phyloP scores from a whole-genome alignment of 257 asterid species.

The Salvia rosmarinus region DNA sequence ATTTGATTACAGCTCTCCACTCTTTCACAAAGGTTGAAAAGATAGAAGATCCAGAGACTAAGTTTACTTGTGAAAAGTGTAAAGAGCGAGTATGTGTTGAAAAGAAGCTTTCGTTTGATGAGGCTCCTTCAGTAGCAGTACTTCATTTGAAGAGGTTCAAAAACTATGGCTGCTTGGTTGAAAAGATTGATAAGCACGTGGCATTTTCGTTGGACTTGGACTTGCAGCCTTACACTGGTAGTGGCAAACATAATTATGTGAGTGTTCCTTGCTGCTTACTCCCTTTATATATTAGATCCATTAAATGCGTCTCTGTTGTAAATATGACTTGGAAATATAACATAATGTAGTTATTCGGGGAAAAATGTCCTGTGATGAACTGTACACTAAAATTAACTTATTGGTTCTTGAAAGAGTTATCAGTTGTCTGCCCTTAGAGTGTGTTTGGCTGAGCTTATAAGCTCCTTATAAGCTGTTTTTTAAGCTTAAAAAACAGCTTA shows the following conservation, averaged over 20 bases:
- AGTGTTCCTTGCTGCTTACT: conserved; percentile 37
- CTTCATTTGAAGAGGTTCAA: conserved; percentile 92
- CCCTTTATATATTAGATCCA: conserved; percentile 10
- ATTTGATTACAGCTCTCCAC: conserved; percentile 64
- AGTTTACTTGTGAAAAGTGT: conserved; percentile 81
- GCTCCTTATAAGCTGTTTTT: too few species aligned
- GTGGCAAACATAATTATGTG: conserved; percentile 47
- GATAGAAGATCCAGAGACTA: conserved; percentile 76
- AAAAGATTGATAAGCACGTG: conserved; percentile 81
- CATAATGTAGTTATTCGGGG: background rate
- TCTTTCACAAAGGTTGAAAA: conserved; percentile 90
- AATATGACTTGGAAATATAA: background rate
- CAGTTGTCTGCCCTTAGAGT: background rate
- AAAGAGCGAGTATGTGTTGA: conserved; percentile 76
- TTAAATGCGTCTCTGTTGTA: background rate
- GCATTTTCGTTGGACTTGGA: conserved; percentile 77
- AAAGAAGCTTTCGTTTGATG: conserved; percentile 77
- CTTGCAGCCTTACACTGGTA: conserved; percentile 59
- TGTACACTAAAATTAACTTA: background rate
- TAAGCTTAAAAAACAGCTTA: too few species aligned
- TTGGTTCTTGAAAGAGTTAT: conserved; percentile 6
- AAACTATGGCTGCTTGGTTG: conserved; percentile 70
- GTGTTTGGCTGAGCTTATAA: too few species aligned
- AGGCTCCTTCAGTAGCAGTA: conserved; percentile 68
- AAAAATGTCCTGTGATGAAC: background rate